phyloP scores from a whole-genome alignment of 2,329 filamentous ascomycete genomes.

The Chrysoporthe cubensis region DNA sequence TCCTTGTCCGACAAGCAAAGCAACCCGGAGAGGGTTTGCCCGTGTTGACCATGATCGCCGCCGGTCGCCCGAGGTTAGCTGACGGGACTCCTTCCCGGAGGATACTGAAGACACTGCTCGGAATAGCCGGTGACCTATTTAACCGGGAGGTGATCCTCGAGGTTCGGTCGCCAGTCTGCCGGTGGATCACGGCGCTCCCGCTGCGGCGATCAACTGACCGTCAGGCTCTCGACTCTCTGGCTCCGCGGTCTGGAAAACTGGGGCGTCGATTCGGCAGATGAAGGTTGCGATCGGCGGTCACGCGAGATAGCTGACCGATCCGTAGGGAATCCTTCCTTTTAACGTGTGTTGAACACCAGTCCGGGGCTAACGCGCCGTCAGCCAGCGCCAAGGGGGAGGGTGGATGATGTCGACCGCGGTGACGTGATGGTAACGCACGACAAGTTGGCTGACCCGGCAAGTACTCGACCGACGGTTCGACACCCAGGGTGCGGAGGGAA shows the following conservation, averaged over 20 bases:
- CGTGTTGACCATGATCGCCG: conserved; percentile 27
- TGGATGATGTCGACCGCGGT: background rate
- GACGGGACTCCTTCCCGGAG: background rate
- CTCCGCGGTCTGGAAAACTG: background rate
- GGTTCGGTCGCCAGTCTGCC: background rate
- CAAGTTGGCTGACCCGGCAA: no score
- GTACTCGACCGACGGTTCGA: background rate
- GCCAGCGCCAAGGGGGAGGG: no score
- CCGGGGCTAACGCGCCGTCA: background rate
- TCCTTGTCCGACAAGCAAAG: conserved; percentile 27
- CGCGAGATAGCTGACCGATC: background rate
- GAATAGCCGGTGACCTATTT: background rate
- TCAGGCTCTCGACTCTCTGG: background rate
- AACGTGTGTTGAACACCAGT: background rate
- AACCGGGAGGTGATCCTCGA: background rate
- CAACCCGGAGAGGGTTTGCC: conserved; percentile 29
- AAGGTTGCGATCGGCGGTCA: background rate
- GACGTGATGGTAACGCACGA: no score
- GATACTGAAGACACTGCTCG: background rate
- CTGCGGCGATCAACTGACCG: background rate
- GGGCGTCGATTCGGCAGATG: background rate
- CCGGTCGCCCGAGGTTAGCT: background rate
- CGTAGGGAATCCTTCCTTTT: background rate
- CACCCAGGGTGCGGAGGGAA: background rate
- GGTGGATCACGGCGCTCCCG: background rate